Evolutionary conservation across 2,329 filamentous ascomycete genomes (phyloP), one percentile per base, ranked within the genome.

Genomic region (Fusarium nisikadoi): DNA sequence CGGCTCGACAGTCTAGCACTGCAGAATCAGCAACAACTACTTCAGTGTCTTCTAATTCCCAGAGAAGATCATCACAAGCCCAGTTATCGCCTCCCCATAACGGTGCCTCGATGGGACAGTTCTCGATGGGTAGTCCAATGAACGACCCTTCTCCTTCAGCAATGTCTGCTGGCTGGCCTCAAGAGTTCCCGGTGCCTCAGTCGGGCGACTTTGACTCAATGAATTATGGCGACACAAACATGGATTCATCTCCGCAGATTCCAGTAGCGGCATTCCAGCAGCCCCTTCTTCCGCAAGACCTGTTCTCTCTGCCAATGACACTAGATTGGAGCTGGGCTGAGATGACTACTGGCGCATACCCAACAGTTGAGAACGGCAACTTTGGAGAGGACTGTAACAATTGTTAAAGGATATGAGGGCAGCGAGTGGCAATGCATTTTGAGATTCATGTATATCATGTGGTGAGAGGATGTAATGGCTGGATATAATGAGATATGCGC

Each of bases 291-390:
- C 95, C 96, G 8, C 94, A 95, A 76, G 96, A 98, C 82, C 83
- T 98, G 31, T 99, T 96, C 90, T 93, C 95, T 80, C 91, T 98
- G 89, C 95, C 95, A 3, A 97, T 97, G 91, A 97, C 94, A 6
- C 87, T 98, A 27, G 95, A 98, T 79, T 98, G 95, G 94, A 94
- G 89, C 77, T 91, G 89, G 88, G 89, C 89, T 3, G 89, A 91
- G 80, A 90, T 91, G 85, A 90, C 88, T 36, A 89, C 89, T n/a
- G 89, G 89, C 14, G 85, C 86, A 5, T 91, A 91, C 74, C 89
- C 89, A 16, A 86, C 86, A 31, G 89, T 91, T 43, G 89, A 91
- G 77, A 91, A 91, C 70, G 89, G 89, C 10, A 87, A 85, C 65
- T 87, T 86, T 76, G 82, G 81, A 9, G 68, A 72, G 19, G 70